Conservation (phyloP, 129 eudicot species). For the Artemisia tridentata region DNA sequence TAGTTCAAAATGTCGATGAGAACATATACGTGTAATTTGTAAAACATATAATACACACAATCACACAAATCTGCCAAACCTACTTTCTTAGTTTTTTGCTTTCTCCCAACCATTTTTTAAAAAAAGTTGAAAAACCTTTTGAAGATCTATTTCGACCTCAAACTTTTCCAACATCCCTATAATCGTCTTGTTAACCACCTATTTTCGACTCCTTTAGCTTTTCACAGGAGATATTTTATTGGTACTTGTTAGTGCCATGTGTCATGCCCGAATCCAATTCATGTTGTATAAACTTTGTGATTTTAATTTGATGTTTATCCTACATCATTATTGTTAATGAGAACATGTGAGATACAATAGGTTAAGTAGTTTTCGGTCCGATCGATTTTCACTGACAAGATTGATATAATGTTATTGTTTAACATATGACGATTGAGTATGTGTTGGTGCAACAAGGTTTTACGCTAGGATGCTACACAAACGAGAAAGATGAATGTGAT, state of each 20-base stretch:
- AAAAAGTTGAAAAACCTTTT: not conserved
- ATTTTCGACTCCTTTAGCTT: slow-evolving; percentile 1
- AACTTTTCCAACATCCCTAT: not conserved
- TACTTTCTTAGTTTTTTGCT: not conserved
- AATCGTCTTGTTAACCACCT: not conserved
- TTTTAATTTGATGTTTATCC: too few relatives aligned
- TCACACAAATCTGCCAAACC: slow-evolving; percentile 15
- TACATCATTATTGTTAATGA: too few relatives aligned
- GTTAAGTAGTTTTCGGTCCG: too few relatives aligned
- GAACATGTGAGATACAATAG: too few relatives aligned
- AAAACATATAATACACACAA: not conserved
- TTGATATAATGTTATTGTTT: too few relatives aligned
- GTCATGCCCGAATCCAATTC: not conserved
- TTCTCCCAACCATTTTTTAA: slow-evolving; percentile 2
- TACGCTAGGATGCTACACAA: too few relatives aligned
- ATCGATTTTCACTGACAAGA: too few relatives aligned
- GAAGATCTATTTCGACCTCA: not conserved
- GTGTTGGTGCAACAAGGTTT: too few relatives aligned
- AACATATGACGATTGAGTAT: too few relatives aligned
- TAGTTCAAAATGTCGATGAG: not conserved
- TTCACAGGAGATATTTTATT: not conserved
- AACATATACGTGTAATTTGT: not conserved
- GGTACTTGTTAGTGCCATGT: not conserved
- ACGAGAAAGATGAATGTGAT: too few relatives aligned
- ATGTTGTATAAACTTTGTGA: too few relatives aligned